Conservation (phyloP, 1,284 basidiomycete genomes). For the Cystobasidiaceae sp. region DNA sequence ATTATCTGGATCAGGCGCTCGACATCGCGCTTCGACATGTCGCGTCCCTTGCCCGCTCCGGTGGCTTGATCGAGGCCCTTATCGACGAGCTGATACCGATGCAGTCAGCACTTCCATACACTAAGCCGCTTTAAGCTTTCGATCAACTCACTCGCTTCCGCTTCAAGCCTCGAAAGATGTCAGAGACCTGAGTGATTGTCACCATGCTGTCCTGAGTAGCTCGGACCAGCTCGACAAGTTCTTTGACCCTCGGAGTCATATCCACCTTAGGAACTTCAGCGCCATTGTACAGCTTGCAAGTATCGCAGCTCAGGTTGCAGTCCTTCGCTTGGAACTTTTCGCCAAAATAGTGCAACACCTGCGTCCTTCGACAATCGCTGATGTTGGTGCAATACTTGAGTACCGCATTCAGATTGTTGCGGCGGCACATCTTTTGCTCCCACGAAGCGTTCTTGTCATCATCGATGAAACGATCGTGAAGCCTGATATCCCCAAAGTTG, state of each 20-base stretch:
- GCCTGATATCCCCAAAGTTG: slow-evolving; percentile 54
- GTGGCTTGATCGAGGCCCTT: slow-evolving; percentile 54
- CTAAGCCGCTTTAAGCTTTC: no score
- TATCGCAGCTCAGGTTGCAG: slow-evolving; percentile 68
- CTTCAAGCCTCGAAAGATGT: slow-evolving; percentile 56
- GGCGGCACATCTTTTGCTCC: slow-evolving; percentile 58
- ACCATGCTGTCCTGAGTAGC: slow-evolving; percentile 44
- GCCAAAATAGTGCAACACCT: slow-evolving; percentile 67
- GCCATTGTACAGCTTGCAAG: slow-evolving; percentile 51
- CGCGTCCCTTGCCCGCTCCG: slow-evolving; percentile 56
- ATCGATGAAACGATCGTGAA: slow-evolving; percentile 56
- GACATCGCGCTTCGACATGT: slow-evolving; percentile 44
- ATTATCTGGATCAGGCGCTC: slow-evolving; percentile 36
- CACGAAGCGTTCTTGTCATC: slow-evolving; percentile 46
- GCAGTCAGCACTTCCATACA: no score
- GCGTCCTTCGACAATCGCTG: slow-evolving; percentile 77
- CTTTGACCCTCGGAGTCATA: slow-evolving; percentile 55
- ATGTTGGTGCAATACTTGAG: slow-evolving; percentile 72
- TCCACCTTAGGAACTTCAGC: slow-evolving; percentile 55
- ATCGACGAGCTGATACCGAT: slow-evolving; percentile 48
- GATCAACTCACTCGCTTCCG: no score
- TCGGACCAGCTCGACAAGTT: slow-evolving; percentile 47
- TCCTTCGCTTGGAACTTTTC: slow-evolving; percentile 59
- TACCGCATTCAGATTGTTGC: slow-evolving; percentile 57
- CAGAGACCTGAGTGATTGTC: slow-evolving; percentile 52